Base-by-base conservation (phyloP, 352 stramenopile genomes). In the Peronospora destructor region DNA sequence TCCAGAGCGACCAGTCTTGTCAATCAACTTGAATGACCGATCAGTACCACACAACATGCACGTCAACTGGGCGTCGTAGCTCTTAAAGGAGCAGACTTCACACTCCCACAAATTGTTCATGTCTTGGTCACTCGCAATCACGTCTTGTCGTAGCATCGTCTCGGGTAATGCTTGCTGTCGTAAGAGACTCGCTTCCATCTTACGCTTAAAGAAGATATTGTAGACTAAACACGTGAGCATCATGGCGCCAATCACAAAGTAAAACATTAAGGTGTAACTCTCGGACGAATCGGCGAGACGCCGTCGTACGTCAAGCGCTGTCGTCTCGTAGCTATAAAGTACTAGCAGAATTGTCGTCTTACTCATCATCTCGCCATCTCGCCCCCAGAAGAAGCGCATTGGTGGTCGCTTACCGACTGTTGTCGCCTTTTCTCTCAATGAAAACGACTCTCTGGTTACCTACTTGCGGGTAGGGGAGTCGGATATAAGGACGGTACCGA, bases 81-180 rank as follows among this genome's bases (percentile, higher is more conserved):
- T 96, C 62, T 95, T 94, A 56, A 96, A 96, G 29, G 71, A 86
- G 53, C 87, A 96, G n/a, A 96, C 85, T n/a, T 90, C 79, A 54
- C 87, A 96, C 46, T 90, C 77, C 87, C 87, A 96, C 8, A 93
- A 51, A 12, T 69, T 76, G 33, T 76, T 87, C 69, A 91, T 89
- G 47, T 90, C 77, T 55, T 88, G 79, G 62, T 93, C 82, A 42
- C 82, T 92, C 5, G 82, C 82, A 49, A 93, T 93, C 49, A 93
- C 82, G 42, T 93, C 82, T 35, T 93, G 82, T 13, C 82, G 79
- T 40, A 91, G 64, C 73, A 93, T 90, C 11, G 80, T 87, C 68
- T 93, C 82, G 14, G 76, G 79, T n/a, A 85, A 52, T 34, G 72
- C 54, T 44, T 87, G 69, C 47, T 88, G 75, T 1, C 71, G 73